Evolutionary conservation across 129 eudicot species (phyloP), one percentile per base, ranked within the genome.

Genomic region (Oenanthe sinensis): DNA sequence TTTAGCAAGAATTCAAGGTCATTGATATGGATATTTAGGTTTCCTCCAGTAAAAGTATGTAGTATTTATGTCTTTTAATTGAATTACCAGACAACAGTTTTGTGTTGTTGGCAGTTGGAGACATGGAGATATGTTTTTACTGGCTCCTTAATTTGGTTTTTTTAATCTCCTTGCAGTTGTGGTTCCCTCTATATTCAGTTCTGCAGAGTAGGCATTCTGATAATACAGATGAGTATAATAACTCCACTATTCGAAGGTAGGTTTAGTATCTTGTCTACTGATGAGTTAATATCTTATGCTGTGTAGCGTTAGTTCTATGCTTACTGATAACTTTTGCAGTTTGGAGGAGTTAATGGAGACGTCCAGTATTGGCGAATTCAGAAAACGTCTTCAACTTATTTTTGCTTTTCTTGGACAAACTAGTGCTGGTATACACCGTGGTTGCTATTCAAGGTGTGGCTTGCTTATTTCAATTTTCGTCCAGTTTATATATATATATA

Each of bases 311-410:
- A 8, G 65, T 55, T n/a, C 67, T 75, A 2, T 45, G 49, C 50
- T 73, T 83, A 45, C 79, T 15, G 37, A 24, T 11, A 81, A 12
- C 11, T 48, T 28, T n/a, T 85, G 83, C 94, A 93, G 98, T 82
- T 81, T 96, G 86, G 89, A 87, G 85, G 97, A 96, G 79, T 90
- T 92, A 30, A 86, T 96, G 52, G 84, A 82, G 85, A 90, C 92
- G 74, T 96, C 99, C 74, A 90, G 85, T 82, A 88, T 92, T 78
- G 99, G 99, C 74, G 99, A 96, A 83, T 96, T 88, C 79, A 89
- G 78, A 84, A 90, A 72, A 80, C 99, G 96, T 50, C 91, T 96
- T 67, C 92, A 92, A 84, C 93, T 96, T 67, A 84, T 96, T 39
- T 83, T 86, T 79, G 89, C 99, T 67, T 92, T 96, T 83, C 91